These are phyloP conservation scores for Geranium rotundifolium DNA, from an alignment of 345 rosid species.

Conservation along the genomic window DNA sequence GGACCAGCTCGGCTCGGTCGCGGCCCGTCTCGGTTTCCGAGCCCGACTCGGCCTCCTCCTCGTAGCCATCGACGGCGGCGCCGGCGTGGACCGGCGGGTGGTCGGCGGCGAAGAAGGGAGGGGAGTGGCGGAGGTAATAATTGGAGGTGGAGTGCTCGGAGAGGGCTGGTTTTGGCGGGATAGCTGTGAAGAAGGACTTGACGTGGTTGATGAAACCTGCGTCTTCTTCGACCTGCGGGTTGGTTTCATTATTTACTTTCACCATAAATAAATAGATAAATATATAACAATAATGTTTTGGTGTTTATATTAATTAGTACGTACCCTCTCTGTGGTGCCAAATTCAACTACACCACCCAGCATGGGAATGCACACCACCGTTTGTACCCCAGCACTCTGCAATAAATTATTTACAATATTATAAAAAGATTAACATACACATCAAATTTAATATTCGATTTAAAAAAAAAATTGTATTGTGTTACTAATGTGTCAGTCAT, in stretches of 20 bases:
- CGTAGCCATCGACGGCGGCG: conserved; percentile 26
- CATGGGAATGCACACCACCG: conserved; percentile 84
- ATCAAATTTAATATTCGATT: too few relatives aligned
- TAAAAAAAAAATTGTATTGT: too few relatives aligned
- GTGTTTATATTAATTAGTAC: neutral
- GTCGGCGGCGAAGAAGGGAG: conserved; percentile 16
- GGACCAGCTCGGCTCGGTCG: conserved; percentile 27
- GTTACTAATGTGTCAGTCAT: too few relatives aligned
- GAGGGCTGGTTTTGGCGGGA: conserved; percentile 58
- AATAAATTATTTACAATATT: too few relatives aligned
- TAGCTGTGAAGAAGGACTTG: conserved; percentile 50
- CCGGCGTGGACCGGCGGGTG: conserved; percentile 15
- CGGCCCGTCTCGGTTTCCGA: conserved; percentile 33
- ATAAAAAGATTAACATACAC: too few relatives aligned
- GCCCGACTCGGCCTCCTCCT: conserved; percentile 29
- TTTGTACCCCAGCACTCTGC: conserved; percentile 26
- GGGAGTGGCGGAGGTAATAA: conserved; percentile 40
- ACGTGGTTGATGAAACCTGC: conserved; percentile 38
- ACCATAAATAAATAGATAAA: too few relatives aligned
- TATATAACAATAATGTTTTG: neutral
- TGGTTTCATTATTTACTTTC: too few relatives aligned
- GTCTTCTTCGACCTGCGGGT: conserved; percentile 47
- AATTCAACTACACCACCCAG: conserved; percentile 83
- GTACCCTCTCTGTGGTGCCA: conserved; percentile 70
- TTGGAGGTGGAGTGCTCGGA: conserved; percentile 72